phyloP scores from a whole-genome alignment of 2,329 filamentous ascomycete species.

The Sporothrix luriei region DNA sequence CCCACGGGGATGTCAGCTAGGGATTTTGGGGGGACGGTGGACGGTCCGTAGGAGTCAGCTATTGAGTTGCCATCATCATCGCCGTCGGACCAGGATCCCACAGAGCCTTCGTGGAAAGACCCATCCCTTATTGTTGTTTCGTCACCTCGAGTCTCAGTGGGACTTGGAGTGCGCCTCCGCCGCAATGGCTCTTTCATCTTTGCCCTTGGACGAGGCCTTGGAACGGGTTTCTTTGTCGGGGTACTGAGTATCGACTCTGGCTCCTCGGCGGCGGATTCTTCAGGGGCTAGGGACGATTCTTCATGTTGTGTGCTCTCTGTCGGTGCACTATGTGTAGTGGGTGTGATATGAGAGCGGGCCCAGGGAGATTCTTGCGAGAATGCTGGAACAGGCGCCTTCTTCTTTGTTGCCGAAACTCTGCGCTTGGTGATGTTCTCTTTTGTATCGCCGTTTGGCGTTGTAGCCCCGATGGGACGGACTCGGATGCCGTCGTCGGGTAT shows the following conservation, averaged over 20 bases:
- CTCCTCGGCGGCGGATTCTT: slow-evolving; percentile 34
- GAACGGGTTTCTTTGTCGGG: slow-evolving; percentile 36
- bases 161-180: slow-evolving; percentile 39
- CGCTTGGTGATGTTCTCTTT: neutral
- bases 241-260: slow-evolving; percentile 42
- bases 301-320: slow-evolving; percentile 5
- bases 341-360: slow-evolving; percentile 12
- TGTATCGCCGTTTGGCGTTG: neutral
- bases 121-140: slow-evolving; percentile 37
- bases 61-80: slow-evolving; percentile 40
- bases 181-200: slow-evolving; percentile 34
- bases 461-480: slow-evolving; percentile 35
- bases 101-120: slow-evolving; percentile 41
- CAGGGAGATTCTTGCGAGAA: slow-evolving; percentile 8
- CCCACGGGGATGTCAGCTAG: slow-evolving; percentile 65
- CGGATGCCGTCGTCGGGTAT: slow-evolving; percentile 40
- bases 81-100: slow-evolving; percentile 28
- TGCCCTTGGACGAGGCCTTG: slow-evolving; percentile 22
- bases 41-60: slow-evolving; percentile 46
- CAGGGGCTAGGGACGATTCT: neutral
- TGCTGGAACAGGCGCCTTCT: slow-evolving; percentile 39
- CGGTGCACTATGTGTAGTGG: slow-evolving; percentile 30
- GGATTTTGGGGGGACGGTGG: slow-evolving; percentile 53
- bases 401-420: neutral
- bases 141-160: slow-evolving; percentile 42